Evolutionary conservation across 2,329 filamentous ascomycete genomes (phyloP).

Genomic region (Nemania sp.): DNA sequence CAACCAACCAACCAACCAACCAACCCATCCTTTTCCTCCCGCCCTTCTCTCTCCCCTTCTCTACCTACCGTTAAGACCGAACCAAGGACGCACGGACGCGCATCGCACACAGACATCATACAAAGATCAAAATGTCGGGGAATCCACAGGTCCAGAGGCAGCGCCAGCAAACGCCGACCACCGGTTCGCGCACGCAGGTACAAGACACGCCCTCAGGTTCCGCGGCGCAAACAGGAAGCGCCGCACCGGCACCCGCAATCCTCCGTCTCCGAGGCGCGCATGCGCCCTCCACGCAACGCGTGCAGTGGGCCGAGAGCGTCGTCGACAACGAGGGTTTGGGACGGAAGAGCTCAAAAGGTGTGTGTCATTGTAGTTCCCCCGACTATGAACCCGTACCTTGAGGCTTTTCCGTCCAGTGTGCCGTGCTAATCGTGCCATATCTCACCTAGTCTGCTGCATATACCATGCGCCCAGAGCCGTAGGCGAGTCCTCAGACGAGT

Average conservation of each 20-base stretch:
- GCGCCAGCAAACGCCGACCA: constrained; percentile 18
- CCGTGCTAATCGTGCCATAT: constrained; percentile 25
- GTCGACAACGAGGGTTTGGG: constrained; percentile 96
- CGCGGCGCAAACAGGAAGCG: constrained; percentile 46
- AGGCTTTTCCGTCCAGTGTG: too few species aligned
- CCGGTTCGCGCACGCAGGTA: constrained; percentile 30
- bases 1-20: too few species aligned
- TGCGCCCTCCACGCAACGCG: constrained; percentile 66
- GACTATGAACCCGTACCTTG: too few species aligned
- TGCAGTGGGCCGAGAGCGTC: constrained; percentile 93
- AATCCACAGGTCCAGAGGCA: constrained; percentile 16
- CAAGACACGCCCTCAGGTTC: constrained; percentile 39
- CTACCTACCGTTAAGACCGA: neutral
- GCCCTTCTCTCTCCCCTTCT: neutral
- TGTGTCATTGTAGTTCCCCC: constrained; percentile 31
- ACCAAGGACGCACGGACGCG: neutral
- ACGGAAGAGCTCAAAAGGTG: constrained; percentile 94
- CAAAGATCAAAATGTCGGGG: constrained; percentile 28
- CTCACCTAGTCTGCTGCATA: constrained; percentile 89
- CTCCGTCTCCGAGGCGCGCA: constrained; percentile 66
- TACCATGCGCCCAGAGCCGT: constrained; percentile 88
- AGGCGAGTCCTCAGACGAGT: constrained; percentile 77
- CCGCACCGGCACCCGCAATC: constrained; percentile 52
- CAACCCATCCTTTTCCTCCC: neutral
- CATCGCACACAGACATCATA: neutral